Evolutionary conservation across 441 rosid genomes (phyloP).

Genomic region (Populus hybrid): DNA sequence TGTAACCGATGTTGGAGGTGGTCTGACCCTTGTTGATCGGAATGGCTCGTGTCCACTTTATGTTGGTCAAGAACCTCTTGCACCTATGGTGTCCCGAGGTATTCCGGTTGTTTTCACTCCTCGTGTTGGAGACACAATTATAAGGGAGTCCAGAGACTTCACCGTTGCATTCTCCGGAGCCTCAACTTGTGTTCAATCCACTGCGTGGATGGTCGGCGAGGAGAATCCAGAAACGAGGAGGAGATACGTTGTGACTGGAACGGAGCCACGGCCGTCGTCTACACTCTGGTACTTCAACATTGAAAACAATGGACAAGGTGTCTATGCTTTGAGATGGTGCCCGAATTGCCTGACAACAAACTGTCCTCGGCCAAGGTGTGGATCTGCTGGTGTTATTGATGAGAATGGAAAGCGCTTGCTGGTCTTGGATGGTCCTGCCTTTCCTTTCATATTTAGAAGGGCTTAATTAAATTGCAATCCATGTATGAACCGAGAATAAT

Average conservation of each 20-base stretch:
- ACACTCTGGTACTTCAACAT: neutral
- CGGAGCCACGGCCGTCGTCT: neutral
- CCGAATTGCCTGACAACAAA: neutral
- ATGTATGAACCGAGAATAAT: neutral
- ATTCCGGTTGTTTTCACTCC: slow-evolving; percentile 9
- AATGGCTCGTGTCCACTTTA: slow-evolving; percentile 7
- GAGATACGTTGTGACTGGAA: slow-evolving; percentile 9
- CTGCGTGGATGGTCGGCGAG: slow-evolving; percentile 13
- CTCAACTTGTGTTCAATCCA: neutral
- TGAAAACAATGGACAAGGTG: slow-evolving; percentile 7
- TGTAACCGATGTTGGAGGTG: slow-evolving; percentile 13
- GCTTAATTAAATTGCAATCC: neutral
- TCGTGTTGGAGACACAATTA: neutral
- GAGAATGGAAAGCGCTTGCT: slow-evolving; percentile 11
- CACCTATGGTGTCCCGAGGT: slow-evolving; percentile 6
- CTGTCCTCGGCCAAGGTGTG: slow-evolving; percentile 11
- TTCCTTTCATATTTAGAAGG: slow-evolving; percentile 12
- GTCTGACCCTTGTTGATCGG: neutral
- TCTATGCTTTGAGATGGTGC: slow-evolving; percentile 14
- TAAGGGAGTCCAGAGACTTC: slow-evolving; percentile 5
- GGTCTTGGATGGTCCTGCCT: slow-evolving; percentile 16
- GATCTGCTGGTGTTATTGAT: neutral
- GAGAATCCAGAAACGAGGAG: slow-evolving; percentile 7
- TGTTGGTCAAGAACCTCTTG: neutral
- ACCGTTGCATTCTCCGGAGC: neutral